A percentile compares a stretch with the other conserved stretches of the same genome.
These are phyloP conservation scores for Beauveria sp. DNA, from an alignment of 2,329 filamentous ascomycete species.

Conservation along the genomic window DNA sequence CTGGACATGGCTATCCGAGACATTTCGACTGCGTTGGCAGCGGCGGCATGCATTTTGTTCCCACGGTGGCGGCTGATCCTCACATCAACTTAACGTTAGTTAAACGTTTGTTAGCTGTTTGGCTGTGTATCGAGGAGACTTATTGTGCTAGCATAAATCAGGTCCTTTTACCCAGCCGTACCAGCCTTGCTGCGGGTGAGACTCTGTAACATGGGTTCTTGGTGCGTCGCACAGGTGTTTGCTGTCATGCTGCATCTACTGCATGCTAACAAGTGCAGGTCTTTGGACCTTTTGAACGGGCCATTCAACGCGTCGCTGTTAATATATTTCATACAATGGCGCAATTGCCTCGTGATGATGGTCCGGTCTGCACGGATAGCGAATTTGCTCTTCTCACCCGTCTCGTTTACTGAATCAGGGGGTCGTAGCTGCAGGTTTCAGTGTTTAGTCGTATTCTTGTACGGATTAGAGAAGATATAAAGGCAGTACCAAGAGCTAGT, in stretches of 20 bases:
- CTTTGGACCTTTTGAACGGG: neutral
- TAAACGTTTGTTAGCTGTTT: neutral
- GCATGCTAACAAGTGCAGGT: neutral
- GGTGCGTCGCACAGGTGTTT: neutral
- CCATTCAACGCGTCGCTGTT: too few species aligned
- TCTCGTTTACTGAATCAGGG: too few species aligned
- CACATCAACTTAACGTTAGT: neutral
- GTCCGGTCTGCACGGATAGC: too few species aligned
- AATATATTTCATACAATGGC: too few species aligned
- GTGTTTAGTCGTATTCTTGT: too few species aligned
- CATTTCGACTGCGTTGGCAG: too few species aligned
- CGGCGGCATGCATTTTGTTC: too few species aligned
- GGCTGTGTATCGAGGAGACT: neutral
- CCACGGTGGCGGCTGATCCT: too few species aligned
- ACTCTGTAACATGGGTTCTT: neutral
- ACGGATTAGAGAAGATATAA: too few species aligned
- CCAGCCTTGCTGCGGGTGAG: neutral
- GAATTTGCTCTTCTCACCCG: too few species aligned
- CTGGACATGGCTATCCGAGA: too few species aligned
- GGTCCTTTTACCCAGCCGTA: neutral
- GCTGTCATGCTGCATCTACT: slow-evolving; percentile 1
- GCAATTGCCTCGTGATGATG: too few species aligned
- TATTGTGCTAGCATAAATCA: neutral
- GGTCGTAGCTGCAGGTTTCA: neutral
- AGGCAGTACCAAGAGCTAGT: neutral